Evolutionary conservation across 352 stramenopile genomes (phyloP), one percentile per base, ranked within the genome.

Genomic region (Pythium aristosporum): DNA sequence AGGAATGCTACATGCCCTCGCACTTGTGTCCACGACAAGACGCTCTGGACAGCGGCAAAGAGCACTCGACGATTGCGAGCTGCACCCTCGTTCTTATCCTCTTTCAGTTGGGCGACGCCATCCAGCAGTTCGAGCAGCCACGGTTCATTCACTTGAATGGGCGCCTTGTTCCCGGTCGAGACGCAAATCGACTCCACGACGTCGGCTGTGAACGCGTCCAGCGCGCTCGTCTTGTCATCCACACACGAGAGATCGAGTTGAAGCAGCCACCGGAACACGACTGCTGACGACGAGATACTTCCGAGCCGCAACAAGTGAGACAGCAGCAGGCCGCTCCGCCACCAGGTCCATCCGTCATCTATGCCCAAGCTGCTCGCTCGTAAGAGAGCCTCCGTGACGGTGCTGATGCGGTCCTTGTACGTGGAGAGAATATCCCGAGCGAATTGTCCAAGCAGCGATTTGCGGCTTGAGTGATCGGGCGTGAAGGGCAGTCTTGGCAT

Each of bases 71-170:
- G 43, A 34, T 61, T 67, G 28, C 21, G 5, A n/a, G 15, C 13
- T 9, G 34, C 13, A n/a, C 42, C 9, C 25, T 28, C 25, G 4
- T 4, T 28, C 25, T 4, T 2, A 28, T 28, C 4, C 25, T 28
- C 25, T 23, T 16, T 18, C 2, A 23, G 7, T 43, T 18, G 25
- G 25, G 25, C 20, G 36, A 61, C 36, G 15, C 25, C 59, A 42
- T 68, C 53, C 32, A 68, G 53, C 21, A 62, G 32, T 34, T 68
- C 61, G 23, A 68, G 47, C 5, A 68, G 42, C 61, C 61, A 63
- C 25, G 61, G 32, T 18, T 68, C 61, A 16, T 68, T 57, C 20
- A 44, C 47, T 42, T 57, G 52, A 6, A 68, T n/a, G 37, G 61
- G 34, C 4, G 20, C 7, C 39, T 57, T 68, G 43, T 57, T 68